Conservation (phyloP, 2,329 filamentous ascomycete species). For the Pseudogymnoascus sp. region DNA sequence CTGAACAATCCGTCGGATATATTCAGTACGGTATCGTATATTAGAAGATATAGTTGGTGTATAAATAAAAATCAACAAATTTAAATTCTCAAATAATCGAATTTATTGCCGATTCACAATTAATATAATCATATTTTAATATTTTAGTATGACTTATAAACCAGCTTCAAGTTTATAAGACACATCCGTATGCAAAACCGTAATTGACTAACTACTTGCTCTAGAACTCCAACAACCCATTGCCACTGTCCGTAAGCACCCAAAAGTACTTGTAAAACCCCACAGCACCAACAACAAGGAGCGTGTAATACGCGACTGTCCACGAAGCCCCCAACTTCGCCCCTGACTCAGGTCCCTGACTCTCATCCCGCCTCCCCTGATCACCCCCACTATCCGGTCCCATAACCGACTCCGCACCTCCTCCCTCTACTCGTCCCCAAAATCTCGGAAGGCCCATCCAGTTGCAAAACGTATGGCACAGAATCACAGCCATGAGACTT, state of each 20-base stretch:
- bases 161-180: neutral
- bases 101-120: neutral
- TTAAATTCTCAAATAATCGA: neutral
- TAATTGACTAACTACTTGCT: neutral
- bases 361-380: slow-evolving; percentile 34
- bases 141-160: neutral
- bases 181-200: neutral
- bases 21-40: neutral
- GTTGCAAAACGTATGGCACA: slow-evolving; percentile 86
- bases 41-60: neutral
- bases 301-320: slow-evolving; percentile 71
- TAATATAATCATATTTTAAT: too few relatives aligned
- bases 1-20: neutral
- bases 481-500: slow-evolving; percentile 65
- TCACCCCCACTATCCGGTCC: slow-evolving; percentile 23
- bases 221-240: slow-evolving; percentile 36
- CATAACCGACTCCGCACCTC: slow-evolving; percentile 19
- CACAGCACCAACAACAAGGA: slow-evolving; percentile 65
- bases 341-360: slow-evolving; percentile 20
- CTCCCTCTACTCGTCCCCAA: slow-evolving; percentile 66
- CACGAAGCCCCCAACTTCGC: slow-evolving; percentile 43
- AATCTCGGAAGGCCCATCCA: slow-evolving; percentile 80
- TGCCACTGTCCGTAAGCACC: slow-evolving; percentile 58
- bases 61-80: neutral
- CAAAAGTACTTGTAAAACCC: slow-evolving; percentile 67